phyloP scores from a whole-genome alignment of 768 basidiomycete species.

The Amanita molliuscula region DNA sequence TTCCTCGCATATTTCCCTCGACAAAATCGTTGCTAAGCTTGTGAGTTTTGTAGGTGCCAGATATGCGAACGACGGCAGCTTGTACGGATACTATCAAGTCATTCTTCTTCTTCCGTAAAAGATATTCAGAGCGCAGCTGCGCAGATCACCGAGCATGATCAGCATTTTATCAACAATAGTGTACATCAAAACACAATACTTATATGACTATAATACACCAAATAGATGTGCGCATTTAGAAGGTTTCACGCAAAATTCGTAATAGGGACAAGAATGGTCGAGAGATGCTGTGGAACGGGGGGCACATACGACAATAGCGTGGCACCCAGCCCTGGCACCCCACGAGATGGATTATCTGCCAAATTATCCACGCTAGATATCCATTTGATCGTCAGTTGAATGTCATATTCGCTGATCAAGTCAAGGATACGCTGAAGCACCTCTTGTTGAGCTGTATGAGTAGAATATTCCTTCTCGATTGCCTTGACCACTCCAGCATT shows the following conservation, averaged over 20 bases:
- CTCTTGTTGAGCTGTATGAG: background rate
- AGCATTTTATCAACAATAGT: no score
- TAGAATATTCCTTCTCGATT: background rate
- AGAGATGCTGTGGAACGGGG: background rate
- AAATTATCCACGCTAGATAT: conserved; percentile 4
- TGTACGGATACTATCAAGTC: no score
- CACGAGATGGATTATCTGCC: conserved; percentile 5
- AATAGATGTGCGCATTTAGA: background rate
- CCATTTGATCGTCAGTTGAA: conserved; percentile 4
- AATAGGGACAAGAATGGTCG: background rate
- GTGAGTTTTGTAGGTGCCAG: no score
- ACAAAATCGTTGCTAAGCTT: no score
- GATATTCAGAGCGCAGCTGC: no score
- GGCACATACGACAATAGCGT: conserved; percentile 1
- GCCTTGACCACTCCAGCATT: conserved; percentile 3
- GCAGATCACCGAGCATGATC: no score
- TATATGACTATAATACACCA: background rate
- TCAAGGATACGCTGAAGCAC: conserved; percentile 3
- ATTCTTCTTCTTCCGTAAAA: no score
- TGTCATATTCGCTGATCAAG: conserved; percentile 1
- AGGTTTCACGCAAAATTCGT: background rate
- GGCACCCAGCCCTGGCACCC: background rate
- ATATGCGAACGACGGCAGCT: no score
- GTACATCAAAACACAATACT: no score
- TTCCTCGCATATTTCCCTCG: no score